Evolutionary conservation across 2,329 filamentous ascomycete genomes (phyloP), one percentile per base, ranked within the genome.

Genomic region (Alternaria atra): DNA sequence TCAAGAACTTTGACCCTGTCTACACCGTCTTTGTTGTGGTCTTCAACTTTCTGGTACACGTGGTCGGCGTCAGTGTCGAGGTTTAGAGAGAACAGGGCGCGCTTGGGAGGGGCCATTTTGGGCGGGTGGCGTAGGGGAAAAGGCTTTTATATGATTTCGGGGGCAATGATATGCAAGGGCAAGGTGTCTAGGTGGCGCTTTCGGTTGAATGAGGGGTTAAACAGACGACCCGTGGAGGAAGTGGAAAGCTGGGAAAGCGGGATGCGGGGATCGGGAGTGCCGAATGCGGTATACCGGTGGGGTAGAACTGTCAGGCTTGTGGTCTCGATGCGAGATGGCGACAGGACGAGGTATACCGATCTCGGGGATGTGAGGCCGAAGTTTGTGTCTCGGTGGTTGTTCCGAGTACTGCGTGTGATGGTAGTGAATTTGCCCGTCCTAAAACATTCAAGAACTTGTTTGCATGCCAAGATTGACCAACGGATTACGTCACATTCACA

Each of bases 11-110:
- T 79, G 34, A 75, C 70, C 53, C 73, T 71, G 54, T 77, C 75
- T 20, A 60, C 60, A 52, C 69, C 70, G 42, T 67, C 64, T 44
- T 72, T 77, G 37, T 70, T 77, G 40, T 79, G 74, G 61, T 80
- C 67, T 42, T 74, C 67, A 55, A 80, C 70, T 58, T 76, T 76
- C 43, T 79, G 73, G 66, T 75, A 74, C 17, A 80, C 69, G 63
- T 79, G 74, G 32, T 80, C 74, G 25, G 76, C 70, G 67, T 81
- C 73, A 20, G 78, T 79, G 57, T 79, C 73, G 60, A 81, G 68
- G 53, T 78, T 79, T 12, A 80, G 75, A 0, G 75, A 76, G 64
- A 80, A 74, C 55, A 80, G 55, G 4, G 73, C 70, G 60, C 75
- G 73, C 52, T 76, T 77, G 9, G 71, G 69, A 30, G 69, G 60